Evolutionary conservation across 805 yeast genomes (phyloP).

Genomic region (Candida awuae): DNA sequence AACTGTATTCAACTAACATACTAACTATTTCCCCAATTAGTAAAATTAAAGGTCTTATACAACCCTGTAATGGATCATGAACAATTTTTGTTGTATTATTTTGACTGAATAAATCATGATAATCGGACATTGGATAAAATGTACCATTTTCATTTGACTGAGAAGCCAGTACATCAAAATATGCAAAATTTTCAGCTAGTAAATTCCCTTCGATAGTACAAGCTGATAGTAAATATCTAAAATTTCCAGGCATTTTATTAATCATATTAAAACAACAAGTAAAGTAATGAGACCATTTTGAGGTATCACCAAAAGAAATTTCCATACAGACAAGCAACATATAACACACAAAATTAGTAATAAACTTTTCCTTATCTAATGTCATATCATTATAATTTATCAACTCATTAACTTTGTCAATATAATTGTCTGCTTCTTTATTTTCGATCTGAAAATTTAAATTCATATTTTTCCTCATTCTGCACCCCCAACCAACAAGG

Average conservation of each 20-base stretch:
- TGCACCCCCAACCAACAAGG: constrained; percentile 49
- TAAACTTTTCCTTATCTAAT: constrained; percentile 17
- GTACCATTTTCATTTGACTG: constrained; percentile 33
- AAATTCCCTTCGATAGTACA: constrained; percentile 29
- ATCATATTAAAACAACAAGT: constrained; percentile 22
- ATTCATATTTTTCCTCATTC: constrained; percentile 16
- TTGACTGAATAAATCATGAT: constrained; percentile 23
- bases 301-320: constrained; percentile 27
- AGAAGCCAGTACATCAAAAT: constrained; percentile 34
- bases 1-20: constrained; percentile 18
- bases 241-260: constrained; percentile 21
- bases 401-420: constrained; percentile 10
- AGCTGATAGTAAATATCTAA: constrained; percentile 23
- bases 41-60: constrained; percentile 31
- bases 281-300: constrained; percentile 30
- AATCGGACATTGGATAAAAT: constrained; percentile 27
- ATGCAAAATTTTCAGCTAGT: constrained; percentile 32
- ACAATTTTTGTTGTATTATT: constrained; percentile 12
- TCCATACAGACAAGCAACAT: constrained; percentile 28
- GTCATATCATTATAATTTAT: constrained; percentile 8
- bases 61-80: constrained; percentile 36
- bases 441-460: constrained; percentile 19
- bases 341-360: constrained; percentile 23
- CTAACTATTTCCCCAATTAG: constrained; percentile 34
- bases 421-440: constrained; percentile 15